Evolutionary conservation across 495 filamentous ascomycete species (phyloP), one percentile per base, ranked within the genome.

Genomic region (Lepraria neglecta): DNA sequence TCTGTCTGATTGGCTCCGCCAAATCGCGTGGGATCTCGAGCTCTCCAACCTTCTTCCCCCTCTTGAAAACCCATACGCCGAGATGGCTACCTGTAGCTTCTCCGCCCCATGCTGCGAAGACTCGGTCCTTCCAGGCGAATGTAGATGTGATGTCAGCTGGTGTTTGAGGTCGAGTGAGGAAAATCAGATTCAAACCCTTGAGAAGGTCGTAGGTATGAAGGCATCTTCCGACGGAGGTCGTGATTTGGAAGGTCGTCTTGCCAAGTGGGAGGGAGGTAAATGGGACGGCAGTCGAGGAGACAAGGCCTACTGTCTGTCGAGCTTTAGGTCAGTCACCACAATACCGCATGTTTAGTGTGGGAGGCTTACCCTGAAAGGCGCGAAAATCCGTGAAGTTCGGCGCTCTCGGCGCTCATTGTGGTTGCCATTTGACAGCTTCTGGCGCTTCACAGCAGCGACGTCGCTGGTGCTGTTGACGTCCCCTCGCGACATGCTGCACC

Each of bases 131-230:
- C 88, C 90, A 96, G 47, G 95, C 87, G 55, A 78, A 78, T 10
- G 90, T 92, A 19, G 92, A 89, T 9, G 91, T 96, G 43, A 99
- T 95, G 44, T 78, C 75, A 59, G 83, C 83, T 0, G 91, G 92
- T 0, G 92, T 97, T 71, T 91, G 87, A 12, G 95, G 94, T 43
- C 90, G 82, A 27, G 88, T 96, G 58, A 97, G 80, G 69, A 97
- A 99, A 58, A 97, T 82, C 46, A 97, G 82, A 65, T 91, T 92
- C 69, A 99, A 78, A 27, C 91, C 92, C 70, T 82, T 85, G 67
- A 85, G 88, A 55, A 97, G 75, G 70, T 97, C 94, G 74, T 97
- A 97, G 2, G 94, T 97, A 70, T 97, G 94, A 14, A 99, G 82
- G 47, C 85, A 87, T 64, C 85, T 83, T 64, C 91, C 92, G 54